Percentiles rank a stretch among this genome's conserved stretches.
These are phyloP conservation scores for Blastocystis sp. DNA, from an alignment of 352 stramenopile genomes.

Conservation along the genomic window DNA sequence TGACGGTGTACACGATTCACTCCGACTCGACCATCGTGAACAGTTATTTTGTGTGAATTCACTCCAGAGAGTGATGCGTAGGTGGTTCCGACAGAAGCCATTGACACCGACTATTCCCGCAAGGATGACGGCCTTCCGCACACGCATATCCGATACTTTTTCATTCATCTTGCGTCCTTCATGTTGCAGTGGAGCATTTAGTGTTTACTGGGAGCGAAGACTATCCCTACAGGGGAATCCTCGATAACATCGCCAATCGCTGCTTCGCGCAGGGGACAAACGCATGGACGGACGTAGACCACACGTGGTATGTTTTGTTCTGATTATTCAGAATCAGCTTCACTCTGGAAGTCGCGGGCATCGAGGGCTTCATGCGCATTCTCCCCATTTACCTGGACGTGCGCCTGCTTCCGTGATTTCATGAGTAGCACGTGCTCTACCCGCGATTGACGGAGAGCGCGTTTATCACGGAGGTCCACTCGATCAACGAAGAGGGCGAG, in stretches of 20 bases:
- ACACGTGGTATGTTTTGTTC: conserved; percentile 72
- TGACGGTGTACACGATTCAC: conserved; percentile 39
- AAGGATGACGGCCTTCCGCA: conserved; percentile 74
- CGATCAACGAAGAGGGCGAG: conserved; percentile 73
- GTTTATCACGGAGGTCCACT: conserved; percentile 75
- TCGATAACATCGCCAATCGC: conserved; percentile 74
- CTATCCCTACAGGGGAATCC: conserved; percentile 73
- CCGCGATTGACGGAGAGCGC: conserved; percentile 73
- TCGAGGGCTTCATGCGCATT: conserved; percentile 73
- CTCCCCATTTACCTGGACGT: conserved; percentile 74
- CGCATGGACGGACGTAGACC: conserved; percentile 74
- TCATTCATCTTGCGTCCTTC: not conserved
- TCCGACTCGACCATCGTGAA: conserved; percentile 36
- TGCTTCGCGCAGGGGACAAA: conserved; percentile 74
- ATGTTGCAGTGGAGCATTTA: conserved; percentile 72
- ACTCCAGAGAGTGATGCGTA: not conserved
- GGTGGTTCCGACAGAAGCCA: conserved; percentile 64
- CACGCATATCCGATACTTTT: conserved; percentile 68
- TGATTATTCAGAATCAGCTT: not conserved
- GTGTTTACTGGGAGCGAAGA: conserved; percentile 73
- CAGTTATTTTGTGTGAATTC: conserved; percentile 25
- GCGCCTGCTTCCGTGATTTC: not conserved
- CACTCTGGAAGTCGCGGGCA: conserved; percentile 73
- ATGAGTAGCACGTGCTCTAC: conserved; percentile 72
- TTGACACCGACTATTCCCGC: conserved; percentile 45